Evolutionary conservation across 2,329 filamentous ascomycete species (phyloP).

Genomic region (Paracorniculantispora psalliotae): DNA sequence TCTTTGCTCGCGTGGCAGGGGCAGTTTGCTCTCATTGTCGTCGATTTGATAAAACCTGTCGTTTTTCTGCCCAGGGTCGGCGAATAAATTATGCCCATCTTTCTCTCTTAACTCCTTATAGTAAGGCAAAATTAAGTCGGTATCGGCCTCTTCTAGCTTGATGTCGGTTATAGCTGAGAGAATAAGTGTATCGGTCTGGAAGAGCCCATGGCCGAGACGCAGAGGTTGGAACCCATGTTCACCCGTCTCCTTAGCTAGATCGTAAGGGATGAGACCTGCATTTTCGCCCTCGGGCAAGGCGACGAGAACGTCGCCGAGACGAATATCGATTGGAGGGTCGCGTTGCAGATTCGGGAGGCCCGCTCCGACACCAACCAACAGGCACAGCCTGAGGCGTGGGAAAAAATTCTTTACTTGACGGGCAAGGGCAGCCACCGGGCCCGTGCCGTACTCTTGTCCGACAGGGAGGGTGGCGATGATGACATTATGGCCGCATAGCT

Average conservation of each 20-base stretch:
- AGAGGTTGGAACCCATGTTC: constrained; percentile 23
- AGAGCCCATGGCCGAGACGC: constrained; percentile 17
- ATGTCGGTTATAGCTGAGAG: constrained; percentile 31
- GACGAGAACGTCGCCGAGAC: constrained; percentile 34
- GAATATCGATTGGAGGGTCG: constrained; percentile 28
- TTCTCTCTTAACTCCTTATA: constrained; percentile 23
- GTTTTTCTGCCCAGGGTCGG: constrained; percentile 26
- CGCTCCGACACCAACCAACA: constrained; percentile 32
- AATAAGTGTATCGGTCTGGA: constrained; percentile 23
- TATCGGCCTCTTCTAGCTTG: constrained; percentile 20
- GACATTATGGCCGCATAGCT: constrained; percentile 31
- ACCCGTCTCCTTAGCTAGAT: constrained; percentile 28
- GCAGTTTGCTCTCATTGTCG: neutral
- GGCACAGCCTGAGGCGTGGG: constrained; percentile 30
- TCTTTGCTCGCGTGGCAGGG: constrained; percentile 15
- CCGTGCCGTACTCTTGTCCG: constrained; percentile 29
- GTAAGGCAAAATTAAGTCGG: constrained; percentile 18
- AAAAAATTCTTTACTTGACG: constrained; percentile 30
- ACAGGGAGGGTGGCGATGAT: constrained; percentile 30
- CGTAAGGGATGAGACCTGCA: constrained; percentile 27
- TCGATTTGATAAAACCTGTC: constrained; percentile 21
- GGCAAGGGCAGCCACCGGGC: constrained; percentile 27
- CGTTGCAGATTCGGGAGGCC: constrained; percentile 25
- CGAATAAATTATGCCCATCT: constrained; percentile 22
- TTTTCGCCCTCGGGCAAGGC: constrained; percentile 21